Conservation (phyloP, 2,329 filamentous ascomycete genomes). For the Pseudogymnoascus destructans region DNA sequence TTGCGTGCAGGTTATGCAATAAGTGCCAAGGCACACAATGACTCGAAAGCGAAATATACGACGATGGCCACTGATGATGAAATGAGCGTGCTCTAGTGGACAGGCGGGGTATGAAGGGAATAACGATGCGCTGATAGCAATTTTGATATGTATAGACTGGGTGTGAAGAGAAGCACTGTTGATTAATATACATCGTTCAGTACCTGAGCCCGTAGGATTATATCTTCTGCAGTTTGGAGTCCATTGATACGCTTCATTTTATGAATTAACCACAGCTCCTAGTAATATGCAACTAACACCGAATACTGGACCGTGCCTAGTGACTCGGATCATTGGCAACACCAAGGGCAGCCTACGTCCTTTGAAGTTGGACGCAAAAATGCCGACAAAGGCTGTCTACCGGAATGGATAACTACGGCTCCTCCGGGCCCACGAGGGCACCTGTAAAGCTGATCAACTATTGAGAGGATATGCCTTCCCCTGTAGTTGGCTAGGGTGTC, state of each 20-base stretch:
- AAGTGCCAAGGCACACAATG: slow-evolving; percentile 5
- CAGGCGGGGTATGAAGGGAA: background rate
- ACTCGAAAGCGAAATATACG: background rate
- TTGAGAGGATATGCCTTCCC: no score
- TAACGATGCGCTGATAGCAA: background rate
- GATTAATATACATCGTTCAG: slow-evolving; percentile 6
- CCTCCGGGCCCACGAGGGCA: no score
- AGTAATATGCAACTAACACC: background rate
- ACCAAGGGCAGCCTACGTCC: no score
- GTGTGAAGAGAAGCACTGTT: slow-evolving; percentile 3
- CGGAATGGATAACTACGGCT: no score
- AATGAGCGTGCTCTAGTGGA: slow-evolving; percentile 3
- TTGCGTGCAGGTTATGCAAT: slow-evolving; percentile 7
- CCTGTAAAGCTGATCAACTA: no score
- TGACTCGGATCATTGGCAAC: no score
- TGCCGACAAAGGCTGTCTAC: no score
- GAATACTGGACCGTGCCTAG: background rate
- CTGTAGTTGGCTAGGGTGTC: no score
- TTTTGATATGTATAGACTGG: slow-evolving; percentile 6
- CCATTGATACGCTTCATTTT: background rate
- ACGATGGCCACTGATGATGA: slow-evolving; percentile 4
- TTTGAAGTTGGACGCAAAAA: no score
- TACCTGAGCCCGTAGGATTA: background rate
- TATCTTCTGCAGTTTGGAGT: background rate
- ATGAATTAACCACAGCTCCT: background rate